A percentile compares a stretch with the other conserved stretches of the same genome.
phyloP scores from a whole-genome alignment of 495 filamentous ascomycete genomes.

The Aspergillus haitiensis region DNA sequence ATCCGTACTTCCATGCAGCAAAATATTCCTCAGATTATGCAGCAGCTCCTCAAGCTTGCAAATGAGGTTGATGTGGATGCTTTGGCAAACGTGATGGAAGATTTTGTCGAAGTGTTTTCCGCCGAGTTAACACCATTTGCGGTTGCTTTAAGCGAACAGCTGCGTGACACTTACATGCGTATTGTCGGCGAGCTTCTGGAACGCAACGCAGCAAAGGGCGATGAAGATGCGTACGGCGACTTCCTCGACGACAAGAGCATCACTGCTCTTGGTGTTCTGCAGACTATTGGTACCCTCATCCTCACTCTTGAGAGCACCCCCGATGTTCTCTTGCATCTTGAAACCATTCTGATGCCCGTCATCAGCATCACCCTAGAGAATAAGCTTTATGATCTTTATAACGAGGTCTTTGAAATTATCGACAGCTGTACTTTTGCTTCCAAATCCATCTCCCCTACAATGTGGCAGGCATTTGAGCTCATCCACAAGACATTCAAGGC shows the following conservation, averaged over 20 bases:
- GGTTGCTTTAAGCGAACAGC: conserved; percentile 94
- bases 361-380: conserved; percentile 95
- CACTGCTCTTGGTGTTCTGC: conserved; percentile 90
- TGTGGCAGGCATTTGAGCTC: conserved; percentile 97
- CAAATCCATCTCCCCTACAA: conserved; percentile 89
- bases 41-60: conserved; percentile 92
- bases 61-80: conserved; percentile 96
- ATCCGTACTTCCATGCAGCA: conserved; percentile 94
- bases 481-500: conserved; percentile 97
- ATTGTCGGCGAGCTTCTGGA: conserved; percentile 91
- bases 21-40: conserved; percentile 99
- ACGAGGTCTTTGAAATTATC: conserved; percentile 98
- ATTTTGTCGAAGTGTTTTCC: conserved; percentile 98
- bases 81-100: conserved; percentile 98
- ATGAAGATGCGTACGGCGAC: conserved; percentile 79
- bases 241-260: conserved; percentile 98
- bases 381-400: conserved; percentile 95
- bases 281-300: conserved; percentile 97
- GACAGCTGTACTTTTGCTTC: conserved; percentile 99
- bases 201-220: conserved; percentile 69
- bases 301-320: conserved; percentile 95
- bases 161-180: conserved; percentile 92
- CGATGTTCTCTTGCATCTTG: conserved; percentile 88
- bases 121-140: conserved; percentile 94
- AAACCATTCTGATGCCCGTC: conserved; percentile 94